Evolutionary conservation across 345 rosid species (phyloP).

Genomic region (Salix viminalis): DNA sequence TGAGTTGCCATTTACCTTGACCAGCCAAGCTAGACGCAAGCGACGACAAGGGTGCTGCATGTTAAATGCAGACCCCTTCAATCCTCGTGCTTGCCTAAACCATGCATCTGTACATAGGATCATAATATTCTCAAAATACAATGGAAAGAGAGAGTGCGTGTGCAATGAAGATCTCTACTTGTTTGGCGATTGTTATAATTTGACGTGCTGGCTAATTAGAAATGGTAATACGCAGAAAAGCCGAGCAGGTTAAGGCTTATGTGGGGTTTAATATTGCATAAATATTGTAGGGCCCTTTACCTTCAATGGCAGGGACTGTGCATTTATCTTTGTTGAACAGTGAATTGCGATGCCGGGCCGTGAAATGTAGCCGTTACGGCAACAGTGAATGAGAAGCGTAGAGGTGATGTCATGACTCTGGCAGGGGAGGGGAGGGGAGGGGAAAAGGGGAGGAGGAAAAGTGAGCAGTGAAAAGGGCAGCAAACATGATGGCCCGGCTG

Average conservation of each 20-base stretch:
- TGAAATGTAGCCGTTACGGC: constrained; percentile 15
- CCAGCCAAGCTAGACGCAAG: background rate
- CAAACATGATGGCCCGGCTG: background rate
- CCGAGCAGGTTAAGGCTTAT: too few species aligned
- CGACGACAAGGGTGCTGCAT: background rate
- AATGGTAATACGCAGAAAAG: too few species aligned
- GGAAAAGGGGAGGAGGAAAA: background rate
- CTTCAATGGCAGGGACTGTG: too few species aligned
- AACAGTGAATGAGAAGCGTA: background rate
- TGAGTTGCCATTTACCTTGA: constrained; percentile 2
- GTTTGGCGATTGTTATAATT: too few species aligned
- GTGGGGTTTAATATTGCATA: background rate
- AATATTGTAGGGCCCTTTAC: background rate
- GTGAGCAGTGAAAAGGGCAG: background rate
- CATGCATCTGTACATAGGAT: background rate
- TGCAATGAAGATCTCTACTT: background rate
- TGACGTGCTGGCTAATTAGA: too few species aligned
- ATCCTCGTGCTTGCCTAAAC: background rate
- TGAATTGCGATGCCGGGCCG: too few species aligned
- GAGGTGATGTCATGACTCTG: background rate
- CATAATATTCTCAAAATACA: background rate
- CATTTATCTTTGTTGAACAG: too few species aligned
- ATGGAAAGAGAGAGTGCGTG: background rate
- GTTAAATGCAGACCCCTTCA: background rate
- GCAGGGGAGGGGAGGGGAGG: background rate